phyloP scores from a whole-genome alignment of 2,329 filamentous ascomycete genomes.

The Monascus ruber region DNA sequence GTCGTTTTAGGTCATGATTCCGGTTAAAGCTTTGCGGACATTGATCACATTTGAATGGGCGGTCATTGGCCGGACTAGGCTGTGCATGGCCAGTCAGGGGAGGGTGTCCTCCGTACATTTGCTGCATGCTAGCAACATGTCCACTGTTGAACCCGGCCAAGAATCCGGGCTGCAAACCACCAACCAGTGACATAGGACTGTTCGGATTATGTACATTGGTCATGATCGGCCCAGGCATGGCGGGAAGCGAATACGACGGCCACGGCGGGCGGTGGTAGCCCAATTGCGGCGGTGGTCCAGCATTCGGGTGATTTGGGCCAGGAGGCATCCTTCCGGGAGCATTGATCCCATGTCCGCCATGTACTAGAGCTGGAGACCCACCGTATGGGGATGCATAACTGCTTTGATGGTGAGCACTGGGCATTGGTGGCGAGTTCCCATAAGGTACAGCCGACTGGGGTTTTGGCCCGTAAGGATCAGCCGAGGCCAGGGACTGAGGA shows the following conservation, averaged over 20 bases:
- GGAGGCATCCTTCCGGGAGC: constrained; percentile 44
- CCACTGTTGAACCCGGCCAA: constrained; percentile 49
- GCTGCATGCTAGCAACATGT: constrained; percentile 45
- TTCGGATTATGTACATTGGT: constrained; percentile 67
- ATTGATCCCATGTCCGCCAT: constrained; percentile 28
- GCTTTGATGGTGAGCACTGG: constrained; percentile 37
- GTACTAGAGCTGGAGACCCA: constrained; percentile 18
- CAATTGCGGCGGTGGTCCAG: constrained; percentile 22
- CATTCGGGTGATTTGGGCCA: constrained; percentile 39
- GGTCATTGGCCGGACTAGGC: constrained; percentile 52
- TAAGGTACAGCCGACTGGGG: constrained; percentile 39
- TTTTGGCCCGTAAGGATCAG: constrained; percentile 50
- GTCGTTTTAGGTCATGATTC: constrained; percentile 90
- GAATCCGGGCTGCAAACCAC: constrained; percentile 46
- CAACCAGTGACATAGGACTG: constrained; percentile 60
- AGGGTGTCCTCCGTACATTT: constrained; percentile 49
- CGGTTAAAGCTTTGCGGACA: constrained; percentile 91
- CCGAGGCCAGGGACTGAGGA: constrained; percentile 43
- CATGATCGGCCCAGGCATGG: constrained; percentile 58
- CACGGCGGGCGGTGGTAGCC: constrained; percentile 33
- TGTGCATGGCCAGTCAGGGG: constrained; percentile 43
- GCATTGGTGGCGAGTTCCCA: constrained; percentile 30
- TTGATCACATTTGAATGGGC: constrained; percentile 88
- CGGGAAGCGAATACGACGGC: constrained; percentile 47
- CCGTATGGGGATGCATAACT: constrained; percentile 27